Conservation (phyloP, 148 eudicot species). For the Persicaria tinctoria region DNA sequence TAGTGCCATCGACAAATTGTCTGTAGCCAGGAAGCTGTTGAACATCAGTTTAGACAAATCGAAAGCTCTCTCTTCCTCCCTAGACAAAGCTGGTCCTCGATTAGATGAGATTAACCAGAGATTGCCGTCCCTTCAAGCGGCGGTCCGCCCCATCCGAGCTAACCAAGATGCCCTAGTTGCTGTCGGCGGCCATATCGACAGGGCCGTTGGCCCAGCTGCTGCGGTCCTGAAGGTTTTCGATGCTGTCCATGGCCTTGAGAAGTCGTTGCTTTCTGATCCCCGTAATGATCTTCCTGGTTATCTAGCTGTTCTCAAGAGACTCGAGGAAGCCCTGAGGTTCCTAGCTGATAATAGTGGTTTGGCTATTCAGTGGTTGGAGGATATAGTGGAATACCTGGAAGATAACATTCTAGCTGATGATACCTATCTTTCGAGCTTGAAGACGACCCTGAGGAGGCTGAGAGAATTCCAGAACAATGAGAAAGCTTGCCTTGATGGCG, state of each 20-base stretch:
- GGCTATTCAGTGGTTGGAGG: constrained; percentile 84
- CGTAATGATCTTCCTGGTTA: constrained; percentile 62
- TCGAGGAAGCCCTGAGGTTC: constrained; percentile 66
- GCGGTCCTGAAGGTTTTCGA: constrained; percentile 79
- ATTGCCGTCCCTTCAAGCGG: constrained; percentile 58
- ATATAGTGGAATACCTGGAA: constrained; percentile 75
- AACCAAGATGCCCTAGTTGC: constrained; percentile 49
- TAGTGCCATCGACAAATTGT: constrained; percentile 32
- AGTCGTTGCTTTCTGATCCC: constrained; percentile 65
- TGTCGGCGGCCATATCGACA: constrained; percentile 76
- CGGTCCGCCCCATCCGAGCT: constrained; percentile 69
- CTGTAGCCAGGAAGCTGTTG: constrained; percentile 44
- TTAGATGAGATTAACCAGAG: constrained; percentile 58
- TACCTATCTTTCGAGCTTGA: constrained; percentile 38
- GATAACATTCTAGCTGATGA: constrained; percentile 67
- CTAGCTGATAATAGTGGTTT: constrained; percentile 70
- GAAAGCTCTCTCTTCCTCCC: constrained; percentile 33
- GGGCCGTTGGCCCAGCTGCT: constrained; percentile 80
- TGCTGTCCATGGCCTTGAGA: constrained; percentile 78
- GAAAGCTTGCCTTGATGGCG: constrained; percentile 59
- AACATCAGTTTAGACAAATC: constrained; percentile 49
- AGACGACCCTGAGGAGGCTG: constrained; percentile 40
- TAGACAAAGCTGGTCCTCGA: constrained; percentile 56
- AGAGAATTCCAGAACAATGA: constrained; percentile 42
- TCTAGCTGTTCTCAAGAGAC: constrained; percentile 59